phyloP scores from a whole-genome alignment of 2,329 filamentous ascomycete genomes.

The Ascochyta clinopodiicola region DNA sequence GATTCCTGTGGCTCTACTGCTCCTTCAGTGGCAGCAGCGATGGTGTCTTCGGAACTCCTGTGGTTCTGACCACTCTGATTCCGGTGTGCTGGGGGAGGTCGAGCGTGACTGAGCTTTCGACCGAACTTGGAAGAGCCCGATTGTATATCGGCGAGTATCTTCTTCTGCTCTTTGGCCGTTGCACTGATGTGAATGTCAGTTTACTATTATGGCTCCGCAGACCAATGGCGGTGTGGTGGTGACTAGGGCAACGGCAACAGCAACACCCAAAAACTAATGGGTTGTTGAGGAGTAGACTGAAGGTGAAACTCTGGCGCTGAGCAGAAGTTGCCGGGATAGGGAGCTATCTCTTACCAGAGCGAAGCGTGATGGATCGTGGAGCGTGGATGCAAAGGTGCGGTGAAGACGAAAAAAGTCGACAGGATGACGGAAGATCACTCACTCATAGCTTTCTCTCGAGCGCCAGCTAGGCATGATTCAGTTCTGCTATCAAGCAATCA shows the following conservation, averaged over 20 bases:
- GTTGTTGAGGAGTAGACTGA: background rate
- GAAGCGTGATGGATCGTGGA: slow-evolving; percentile 9
- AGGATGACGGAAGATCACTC: slow-evolving; percentile 31
- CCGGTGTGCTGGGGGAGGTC: slow-evolving; percentile 28
- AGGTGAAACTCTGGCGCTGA: slow-evolving; percentile 9
- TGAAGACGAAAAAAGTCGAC: slow-evolving; percentile 21
- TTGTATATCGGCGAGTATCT: slow-evolving; percentile 49
- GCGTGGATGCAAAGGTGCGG: slow-evolving; percentile 21
- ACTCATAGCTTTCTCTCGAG: slow-evolving; percentile 50
- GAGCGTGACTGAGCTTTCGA: slow-evolving; percentile 37
- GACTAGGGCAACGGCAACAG: slow-evolving; percentile 4
- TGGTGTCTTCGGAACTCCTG: slow-evolving; percentile 35
- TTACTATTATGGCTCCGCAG: slow-evolving; percentile 10
- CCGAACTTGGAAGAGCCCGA: slow-evolving; percentile 47
- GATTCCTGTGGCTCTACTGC: slow-evolving; percentile 36
- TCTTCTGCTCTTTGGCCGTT: slow-evolving; percentile 46
- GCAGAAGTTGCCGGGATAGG: background rate
- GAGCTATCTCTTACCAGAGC: slow-evolving; percentile 20
- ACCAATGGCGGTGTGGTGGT: slow-evolving; percentile 18
- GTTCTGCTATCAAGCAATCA: slow-evolving; percentile 23
- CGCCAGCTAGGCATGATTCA: slow-evolving; percentile 50
- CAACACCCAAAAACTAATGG: background rate
- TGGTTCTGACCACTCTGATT: slow-evolving; percentile 28
- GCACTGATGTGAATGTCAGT: slow-evolving; percentile 34
- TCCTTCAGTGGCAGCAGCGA: slow-evolving; percentile 38